Percentiles rank a stretch among this genome's conserved stretches.
phyloP scores from a whole-genome alignment of 805 yeast genomes.

The Torulaspora delbrueckii region DNA sequence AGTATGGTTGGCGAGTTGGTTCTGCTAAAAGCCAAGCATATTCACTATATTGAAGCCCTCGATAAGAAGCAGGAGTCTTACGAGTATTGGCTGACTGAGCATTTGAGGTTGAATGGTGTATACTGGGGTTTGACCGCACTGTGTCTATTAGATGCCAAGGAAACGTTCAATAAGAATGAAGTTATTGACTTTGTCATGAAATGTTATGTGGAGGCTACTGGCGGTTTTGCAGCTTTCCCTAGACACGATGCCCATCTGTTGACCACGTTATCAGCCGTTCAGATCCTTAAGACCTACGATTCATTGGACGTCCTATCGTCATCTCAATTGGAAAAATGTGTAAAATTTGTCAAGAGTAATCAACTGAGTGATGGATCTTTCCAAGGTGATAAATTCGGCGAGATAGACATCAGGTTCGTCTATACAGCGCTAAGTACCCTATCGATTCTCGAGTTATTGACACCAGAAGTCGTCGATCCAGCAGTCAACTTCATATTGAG shows the following conservation, averaged over 20 bases:
- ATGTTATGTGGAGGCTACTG: constrained; percentile 55
- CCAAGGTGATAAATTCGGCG: constrained; percentile 88
- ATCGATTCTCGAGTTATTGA: constrained; percentile 61
- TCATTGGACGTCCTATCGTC: constrained; percentile 43
- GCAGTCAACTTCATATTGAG: constrained; percentile 59
- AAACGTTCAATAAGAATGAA: constrained; percentile 55
- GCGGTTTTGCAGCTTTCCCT: constrained; percentile 90
- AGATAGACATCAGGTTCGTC: constrained; percentile 85
- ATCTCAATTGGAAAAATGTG: constrained; percentile 33
- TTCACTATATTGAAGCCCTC: constrained; percentile 50
- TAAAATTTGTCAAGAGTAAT: constrained; percentile 37
- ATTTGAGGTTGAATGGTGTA: constrained; percentile 81
- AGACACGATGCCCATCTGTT: constrained; percentile 83
- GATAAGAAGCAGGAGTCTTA: constrained; percentile 53
- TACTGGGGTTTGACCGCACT: constrained; percentile 93
- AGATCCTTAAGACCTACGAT: constrained; percentile 65
- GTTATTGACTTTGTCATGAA: constrained; percentile 62
- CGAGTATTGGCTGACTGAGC: constrained; percentile 88
- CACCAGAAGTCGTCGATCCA: constrained; percentile 49
- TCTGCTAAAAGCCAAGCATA: constrained; percentile 46
- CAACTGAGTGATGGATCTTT: constrained; percentile 60
- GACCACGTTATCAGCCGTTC: constrained; percentile 82
- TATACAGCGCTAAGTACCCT: constrained; percentile 75
- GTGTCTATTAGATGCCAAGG: constrained; percentile 50
- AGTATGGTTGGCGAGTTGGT: not conserved